A percentile compares a stretch with the other conserved stretches of the same genome.
phyloP scores from a whole-genome alignment of 139 green algal species.

The Closterium sp. region DNA sequence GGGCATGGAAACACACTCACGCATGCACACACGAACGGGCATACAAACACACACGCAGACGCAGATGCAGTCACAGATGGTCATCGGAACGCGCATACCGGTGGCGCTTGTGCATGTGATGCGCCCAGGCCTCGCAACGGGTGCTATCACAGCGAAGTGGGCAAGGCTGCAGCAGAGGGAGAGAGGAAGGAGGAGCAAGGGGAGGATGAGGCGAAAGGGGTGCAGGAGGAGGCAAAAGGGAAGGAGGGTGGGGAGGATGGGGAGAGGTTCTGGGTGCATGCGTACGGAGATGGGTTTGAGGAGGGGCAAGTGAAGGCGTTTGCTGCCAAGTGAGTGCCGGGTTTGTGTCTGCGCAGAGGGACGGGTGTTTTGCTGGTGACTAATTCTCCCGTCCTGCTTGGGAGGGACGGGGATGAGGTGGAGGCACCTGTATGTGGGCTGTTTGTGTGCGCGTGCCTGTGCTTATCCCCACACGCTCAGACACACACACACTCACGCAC shows the following conservation, averaged over 20 bases:
- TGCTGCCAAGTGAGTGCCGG: slow-evolving; percentile 42
- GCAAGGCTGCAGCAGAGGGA: no score
- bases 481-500: no score
- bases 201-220: background rate
- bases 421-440: no score
- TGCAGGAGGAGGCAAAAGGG: background rate
- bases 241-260: background rate
- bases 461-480: no score
- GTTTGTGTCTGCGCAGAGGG: no score
- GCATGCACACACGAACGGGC: background rate
- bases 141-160: background rate
- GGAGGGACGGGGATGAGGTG: no score
- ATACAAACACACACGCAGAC: background rate
- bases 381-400: no score
- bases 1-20: background rate
- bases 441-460: no score
- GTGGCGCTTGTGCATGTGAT: background rate
- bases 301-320: slow-evolving; percentile 68
- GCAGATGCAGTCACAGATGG: background rate
- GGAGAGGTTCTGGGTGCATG: slow-evolving; percentile 57
- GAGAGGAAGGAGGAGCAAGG: background rate
- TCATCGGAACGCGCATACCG: background rate
- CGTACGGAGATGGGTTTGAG: slow-evolving; percentile 90
- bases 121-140: background rate
- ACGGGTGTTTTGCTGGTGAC: no score